A percentile compares a stretch with the other conserved stretches of the same genome.
These are phyloP conservation scores for Moringa oleifera DNA, from an alignment of 345 rosid species.

Conservation along the genomic window DNA sequence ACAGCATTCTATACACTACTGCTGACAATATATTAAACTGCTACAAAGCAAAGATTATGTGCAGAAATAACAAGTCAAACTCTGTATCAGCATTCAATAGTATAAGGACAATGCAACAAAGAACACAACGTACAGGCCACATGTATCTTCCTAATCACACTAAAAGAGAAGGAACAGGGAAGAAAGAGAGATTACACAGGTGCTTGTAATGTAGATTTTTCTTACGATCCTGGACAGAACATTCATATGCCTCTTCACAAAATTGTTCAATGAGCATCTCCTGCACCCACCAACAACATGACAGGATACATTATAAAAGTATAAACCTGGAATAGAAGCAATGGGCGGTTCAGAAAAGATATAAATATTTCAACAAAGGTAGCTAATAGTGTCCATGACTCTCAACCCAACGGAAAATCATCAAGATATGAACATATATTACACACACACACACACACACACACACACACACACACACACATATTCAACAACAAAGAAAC, in stretches of 20 bases:
- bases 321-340: background rate
- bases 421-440: too few species aligned
- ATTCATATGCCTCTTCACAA: conserved; percentile 56
- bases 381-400: conserved; percentile 1
- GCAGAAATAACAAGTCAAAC: background rate
- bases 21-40: background rate
- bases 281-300: conserved; percentile 32
- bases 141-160: too few species aligned
- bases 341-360: background rate
- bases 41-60: too few species aligned
- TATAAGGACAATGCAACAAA: background rate
- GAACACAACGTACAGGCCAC: background rate
- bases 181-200: conserved; percentile 35
- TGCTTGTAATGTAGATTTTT: conserved; percentile 68
- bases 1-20: too few species aligned
- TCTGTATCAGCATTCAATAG: background rate
- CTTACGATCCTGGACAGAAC: conserved; percentile 44
- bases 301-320: background rate
- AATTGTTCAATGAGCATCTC: conserved; percentile 65
- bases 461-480: background rate
- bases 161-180: too few species aligned
- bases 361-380: background rate
- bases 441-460: too few species aligned
- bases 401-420: background rate
- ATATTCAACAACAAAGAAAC: too few species aligned